These are phyloP conservation scores for Capronia epimyces DNA, from an alignment of 2,329 filamentous ascomycete genomes.

Conservation along the genomic window DNA sequence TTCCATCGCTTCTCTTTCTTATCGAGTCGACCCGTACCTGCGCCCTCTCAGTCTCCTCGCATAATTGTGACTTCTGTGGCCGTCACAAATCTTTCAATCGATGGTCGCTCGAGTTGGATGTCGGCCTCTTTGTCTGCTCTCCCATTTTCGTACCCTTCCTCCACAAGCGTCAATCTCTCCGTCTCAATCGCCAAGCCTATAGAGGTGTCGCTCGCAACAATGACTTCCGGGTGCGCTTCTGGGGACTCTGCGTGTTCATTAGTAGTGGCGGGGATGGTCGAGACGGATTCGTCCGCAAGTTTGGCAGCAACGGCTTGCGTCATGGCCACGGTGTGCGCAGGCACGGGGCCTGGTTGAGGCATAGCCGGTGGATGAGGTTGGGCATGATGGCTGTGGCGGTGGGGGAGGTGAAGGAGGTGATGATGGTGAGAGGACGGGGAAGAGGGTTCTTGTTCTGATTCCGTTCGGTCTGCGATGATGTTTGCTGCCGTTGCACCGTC, in stretches of 20 bases:
- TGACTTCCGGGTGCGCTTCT: slow-evolving; percentile 19
- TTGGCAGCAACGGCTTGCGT: slow-evolving; percentile 17
- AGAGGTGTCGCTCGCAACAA: slow-evolving; percentile 19
- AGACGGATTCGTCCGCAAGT: slow-evolving; percentile 21
- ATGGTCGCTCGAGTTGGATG: slow-evolving; percentile 10
- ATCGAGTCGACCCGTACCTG: neutral
- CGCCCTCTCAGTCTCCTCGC: neutral
- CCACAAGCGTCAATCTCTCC: slow-evolving; percentile 20
- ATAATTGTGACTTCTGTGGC: slow-evolving; percentile 18
- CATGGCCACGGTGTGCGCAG: slow-evolving; percentile 17
- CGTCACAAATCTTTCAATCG: slow-evolving; percentile 28
- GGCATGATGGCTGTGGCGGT: neutral
- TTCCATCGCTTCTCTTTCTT: no score
- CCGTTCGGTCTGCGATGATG: slow-evolving; percentile 11
- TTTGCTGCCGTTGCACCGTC: slow-evolving; percentile 14
- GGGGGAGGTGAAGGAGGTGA: neutral
- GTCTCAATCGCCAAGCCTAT: slow-evolving; percentile 26
- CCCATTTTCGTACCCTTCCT: neutral
- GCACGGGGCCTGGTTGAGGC: slow-evolving; percentile 24
- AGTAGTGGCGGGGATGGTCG: slow-evolving; percentile 17
- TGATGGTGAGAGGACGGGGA: neutral
- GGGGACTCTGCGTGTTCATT: slow-evolving; percentile 16
- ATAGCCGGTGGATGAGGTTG: slow-evolving; percentile 8
- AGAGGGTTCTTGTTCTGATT: slow-evolving; percentile 1
- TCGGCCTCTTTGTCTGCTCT: neutral